phyloP scores from a whole-genome alignment of 257 asterid genomes.

The Anisodus acutangulus region DNA sequence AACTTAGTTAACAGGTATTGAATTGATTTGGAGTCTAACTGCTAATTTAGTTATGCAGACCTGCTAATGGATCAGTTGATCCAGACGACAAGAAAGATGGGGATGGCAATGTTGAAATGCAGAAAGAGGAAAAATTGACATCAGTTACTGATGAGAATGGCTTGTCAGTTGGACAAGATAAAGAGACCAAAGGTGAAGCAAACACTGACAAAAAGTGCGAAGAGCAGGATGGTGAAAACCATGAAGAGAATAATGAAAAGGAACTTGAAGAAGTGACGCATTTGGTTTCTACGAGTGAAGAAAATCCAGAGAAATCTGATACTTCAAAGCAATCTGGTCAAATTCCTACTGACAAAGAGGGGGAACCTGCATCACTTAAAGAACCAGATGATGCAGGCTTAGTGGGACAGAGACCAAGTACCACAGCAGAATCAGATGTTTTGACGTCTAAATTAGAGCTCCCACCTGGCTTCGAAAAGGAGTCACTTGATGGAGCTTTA shows the following conservation, averaged over 20 bases:
- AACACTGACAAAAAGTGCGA: conserved; percentile 40
- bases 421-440: conserved; percentile 46
- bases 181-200: conserved; percentile 46
- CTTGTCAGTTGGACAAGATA: conserved; percentile 29
- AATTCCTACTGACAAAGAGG: conserved; percentile 41
- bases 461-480: conserved; percentile 57
- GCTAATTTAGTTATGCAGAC: conserved; percentile 55
- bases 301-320: conserved; percentile 46
- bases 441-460: conserved; percentile 55
- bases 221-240: conserved; percentile 39
- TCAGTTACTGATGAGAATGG: conserved; percentile 38
- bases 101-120: conserved; percentile 47
- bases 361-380: conserved; percentile 40
- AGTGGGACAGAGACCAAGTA: conserved; percentile 46
- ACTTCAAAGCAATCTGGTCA: conserved; percentile 46
- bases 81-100: conserved; percentile 47
- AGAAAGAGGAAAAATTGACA: conserved; percentile 47
- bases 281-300: conserved; percentile 43
- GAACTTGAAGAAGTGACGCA: conserved; percentile 48
- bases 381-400: conserved; percentile 49
- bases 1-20: conserved; percentile 23
- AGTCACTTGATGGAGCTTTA: conserved; percentile 52
- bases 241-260: conserved; percentile 27
- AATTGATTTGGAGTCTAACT: conserved; percentile 38
- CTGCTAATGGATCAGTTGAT: conserved; percentile 48